A percentile compares a stretch with the other conserved stretches of the same genome.
Conservation (phyloP, 2,329 filamentous ascomycete genomes). For the Lachnellula occidentalis region DNA sequence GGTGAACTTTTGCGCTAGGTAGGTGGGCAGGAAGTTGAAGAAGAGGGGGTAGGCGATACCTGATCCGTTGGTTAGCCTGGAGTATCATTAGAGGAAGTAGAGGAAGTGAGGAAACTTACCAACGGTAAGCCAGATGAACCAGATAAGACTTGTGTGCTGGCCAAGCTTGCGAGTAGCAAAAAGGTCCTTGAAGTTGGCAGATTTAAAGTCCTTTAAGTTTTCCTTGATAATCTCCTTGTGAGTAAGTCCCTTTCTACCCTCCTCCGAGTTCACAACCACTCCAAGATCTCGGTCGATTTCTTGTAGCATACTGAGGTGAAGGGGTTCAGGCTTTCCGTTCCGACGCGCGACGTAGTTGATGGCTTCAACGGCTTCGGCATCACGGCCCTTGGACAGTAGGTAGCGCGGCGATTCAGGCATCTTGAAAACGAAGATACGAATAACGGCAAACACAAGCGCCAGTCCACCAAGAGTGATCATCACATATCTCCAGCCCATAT, state of each 20-base stretch:
- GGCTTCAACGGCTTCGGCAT: slow-evolving; percentile 68
- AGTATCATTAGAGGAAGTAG: not conserved
- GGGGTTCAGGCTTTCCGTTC: slow-evolving; percentile 42
- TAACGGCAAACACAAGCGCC: slow-evolving; percentile 38
- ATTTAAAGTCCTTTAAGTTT: slow-evolving; percentile 7
- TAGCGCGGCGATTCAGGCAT: slow-evolving; percentile 86
- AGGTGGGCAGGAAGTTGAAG: slow-evolving; percentile 10
- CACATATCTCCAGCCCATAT: slow-evolving; percentile 48
- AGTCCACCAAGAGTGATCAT: slow-evolving; percentile 41
- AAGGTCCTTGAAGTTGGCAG: slow-evolving; percentile 7
- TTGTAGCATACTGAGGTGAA: slow-evolving; percentile 38
- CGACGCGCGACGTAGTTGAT: slow-evolving; percentile 39
- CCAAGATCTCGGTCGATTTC: slow-evolving; percentile 35
- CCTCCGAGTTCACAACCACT: slow-evolving; percentile 3
- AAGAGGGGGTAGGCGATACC: slow-evolving; percentile 13
- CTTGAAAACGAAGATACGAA: slow-evolving; percentile 43
- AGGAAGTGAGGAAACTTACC: not conserved
- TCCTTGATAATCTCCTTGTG: slow-evolving; percentile 3
- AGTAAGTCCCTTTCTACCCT: slow-evolving; percentile 2
- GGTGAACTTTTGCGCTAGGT: slow-evolving; percentile 9
- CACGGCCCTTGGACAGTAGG: slow-evolving; percentile 90
- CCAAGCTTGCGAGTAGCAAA: slow-evolving; percentile 5
- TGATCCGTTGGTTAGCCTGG: not conserved
- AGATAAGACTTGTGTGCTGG: slow-evolving; percentile 4
- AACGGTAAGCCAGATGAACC: slow-evolving; percentile 10